These are phyloP conservation scores for Zygoascus hellenicus DNA, from an alignment of 1,139 yeast species.

Conservation along the genomic window DNA sequence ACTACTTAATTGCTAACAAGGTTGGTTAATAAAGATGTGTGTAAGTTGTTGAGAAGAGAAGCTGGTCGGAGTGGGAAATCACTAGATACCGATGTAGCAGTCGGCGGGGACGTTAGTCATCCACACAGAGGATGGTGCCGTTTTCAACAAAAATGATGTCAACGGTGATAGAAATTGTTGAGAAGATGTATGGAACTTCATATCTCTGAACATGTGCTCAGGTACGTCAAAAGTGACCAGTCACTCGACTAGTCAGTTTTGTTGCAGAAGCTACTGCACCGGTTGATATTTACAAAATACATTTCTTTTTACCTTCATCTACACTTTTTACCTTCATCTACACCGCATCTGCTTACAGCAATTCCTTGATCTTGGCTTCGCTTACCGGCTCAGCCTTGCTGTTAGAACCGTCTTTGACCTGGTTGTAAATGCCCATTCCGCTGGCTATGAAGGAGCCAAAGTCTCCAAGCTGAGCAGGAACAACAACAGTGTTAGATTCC, in stretches of 20 bases:
- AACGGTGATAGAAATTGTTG: too few relatives aligned
- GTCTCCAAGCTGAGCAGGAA: slow-evolving; percentile 73
- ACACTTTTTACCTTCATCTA: neutral
- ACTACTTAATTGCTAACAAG: neutral
- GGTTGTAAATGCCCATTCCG: slow-evolving; percentile 67
- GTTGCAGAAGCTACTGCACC: too few relatives aligned
- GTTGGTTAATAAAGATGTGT: neutral
- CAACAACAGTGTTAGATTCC: slow-evolving; percentile 69
- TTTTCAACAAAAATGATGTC: too few relatives aligned
- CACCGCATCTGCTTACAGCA: neutral
- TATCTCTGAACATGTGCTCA: too few relatives aligned
- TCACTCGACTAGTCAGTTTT: too few relatives aligned
- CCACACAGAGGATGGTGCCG: too few relatives aligned
- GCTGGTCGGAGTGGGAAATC: too few relatives aligned
- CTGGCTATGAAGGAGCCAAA: slow-evolving; percentile 70
- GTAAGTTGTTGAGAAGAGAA: neutral
- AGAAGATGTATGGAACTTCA: too few relatives aligned
- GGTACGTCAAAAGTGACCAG: too few relatives aligned
- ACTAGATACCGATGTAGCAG: too few relatives aligned
- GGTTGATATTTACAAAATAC: neutral
- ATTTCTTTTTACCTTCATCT: neutral
- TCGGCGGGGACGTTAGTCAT: too few relatives aligned
- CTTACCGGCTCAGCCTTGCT: neutral
- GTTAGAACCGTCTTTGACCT: slow-evolving; percentile 33
- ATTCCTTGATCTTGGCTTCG: neutral